Evolutionary conservation across 208 protist genomes (phyloP), one percentile per base, ranked within the genome.

Genomic region (Leishmania turanica): DNA sequence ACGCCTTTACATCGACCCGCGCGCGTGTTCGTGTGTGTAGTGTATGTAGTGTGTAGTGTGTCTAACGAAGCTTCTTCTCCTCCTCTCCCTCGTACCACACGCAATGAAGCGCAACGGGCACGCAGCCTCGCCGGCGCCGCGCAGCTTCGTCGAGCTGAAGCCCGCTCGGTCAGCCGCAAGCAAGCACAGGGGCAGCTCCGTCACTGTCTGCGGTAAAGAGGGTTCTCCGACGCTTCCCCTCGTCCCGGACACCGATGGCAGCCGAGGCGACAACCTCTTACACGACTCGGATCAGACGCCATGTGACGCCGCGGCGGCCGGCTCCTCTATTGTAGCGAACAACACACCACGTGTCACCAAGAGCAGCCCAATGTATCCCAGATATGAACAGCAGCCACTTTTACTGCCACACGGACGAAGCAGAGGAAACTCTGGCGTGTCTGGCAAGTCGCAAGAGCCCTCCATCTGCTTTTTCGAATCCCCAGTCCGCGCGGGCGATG

Each of bases 121-220:
- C 42, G 31, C 76, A 13, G 45, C 76, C n/a, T 66, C 65, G 5
- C 37, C 75, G 75, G 47, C 42, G 37, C 69, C 81, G 68, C 81
- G 68, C 19, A 84, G 76, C 68, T 72, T 80, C 70, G 76, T 78
- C n/a, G 81, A 77, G 37, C 56, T 76, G 13, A 84, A 77, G 40
- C 68, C 56, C 6, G 53, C n/a, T 2, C 81, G 76, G 49, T 77
- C 70, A 15, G 45, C n/a, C 0, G 81, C 6, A 7, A 53, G 40
- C 68, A 47, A 53, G 9, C 42, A 24, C n/a, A 34, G 68, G 13
- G 42, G 42, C 5, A 49, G 49, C 19, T 15, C 68, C 68, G 42
- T 31, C 34, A 72, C 42, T 31, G 40, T 51, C 45, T 19, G 24
- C 27, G 21, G 31, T n/a, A 72, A 21, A 1, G 68, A n/a, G 42